Conservation (phyloP, 805 yeast species). For the Sungouiella thailandica region DNA sequence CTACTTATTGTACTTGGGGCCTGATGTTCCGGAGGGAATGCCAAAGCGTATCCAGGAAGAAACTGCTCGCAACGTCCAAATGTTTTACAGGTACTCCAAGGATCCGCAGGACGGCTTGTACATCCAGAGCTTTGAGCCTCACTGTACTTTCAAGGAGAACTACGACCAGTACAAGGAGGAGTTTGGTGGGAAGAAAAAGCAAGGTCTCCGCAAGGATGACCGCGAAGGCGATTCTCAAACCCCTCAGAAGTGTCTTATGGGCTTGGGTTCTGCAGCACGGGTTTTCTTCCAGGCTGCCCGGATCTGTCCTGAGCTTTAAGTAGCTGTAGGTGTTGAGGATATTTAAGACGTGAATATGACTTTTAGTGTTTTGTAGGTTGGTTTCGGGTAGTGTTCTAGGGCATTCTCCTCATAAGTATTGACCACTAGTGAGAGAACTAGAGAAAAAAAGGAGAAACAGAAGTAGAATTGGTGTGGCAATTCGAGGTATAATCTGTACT, state of each 20-base stretch:
- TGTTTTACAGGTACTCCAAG: constrained; percentile 51
- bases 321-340: neutral
- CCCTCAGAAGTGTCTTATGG: constrained; percentile 53
- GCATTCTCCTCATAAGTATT: too few species aligned
- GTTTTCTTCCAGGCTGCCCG: constrained; percentile 66
- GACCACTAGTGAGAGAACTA: too few species aligned
- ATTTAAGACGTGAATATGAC: too few species aligned
- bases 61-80: constrained; percentile 49
- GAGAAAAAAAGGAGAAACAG: too few species aligned
- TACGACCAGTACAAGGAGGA: constrained; percentile 45
- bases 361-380: too few species aligned
- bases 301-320: constrained; percentile 19
- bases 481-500: too few species aligned
- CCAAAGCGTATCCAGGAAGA: constrained; percentile 37
- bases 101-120: constrained; percentile 59
- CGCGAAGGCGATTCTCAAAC: constrained; percentile 37
- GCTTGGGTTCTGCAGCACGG: constrained; percentile 64
- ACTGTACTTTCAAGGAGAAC: constrained; percentile 45
- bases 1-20: constrained; percentile 48
- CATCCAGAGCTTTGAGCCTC: constrained; percentile 55
- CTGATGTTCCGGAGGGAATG: constrained; percentile 33
- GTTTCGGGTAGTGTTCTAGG: too few species aligned
- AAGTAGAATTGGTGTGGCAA: too few species aligned
- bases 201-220: constrained; percentile 49
- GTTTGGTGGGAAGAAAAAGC: constrained; percentile 52